Evolutionary conservation across 805 yeast genomes (phyloP), one percentile per base, ranked within the genome.

Genomic region (Zygotorulaspora sp.): DNA sequence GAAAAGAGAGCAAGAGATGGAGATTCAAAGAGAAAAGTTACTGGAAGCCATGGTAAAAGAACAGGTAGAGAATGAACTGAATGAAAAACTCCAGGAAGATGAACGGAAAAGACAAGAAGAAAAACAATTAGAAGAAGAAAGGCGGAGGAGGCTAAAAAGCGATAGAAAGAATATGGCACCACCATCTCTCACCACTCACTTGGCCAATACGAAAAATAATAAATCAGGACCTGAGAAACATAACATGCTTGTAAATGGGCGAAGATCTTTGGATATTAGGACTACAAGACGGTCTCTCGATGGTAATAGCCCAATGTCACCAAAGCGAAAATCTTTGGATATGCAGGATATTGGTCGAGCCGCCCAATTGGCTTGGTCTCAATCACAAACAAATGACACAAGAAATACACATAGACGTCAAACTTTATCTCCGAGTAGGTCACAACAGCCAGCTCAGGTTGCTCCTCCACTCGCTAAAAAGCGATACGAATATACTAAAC

Each of bases 41-140:
- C 38, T 50, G 18, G 61, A 56, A 18, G 29, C 44, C n/a, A 46
- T 48, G 30, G 44, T 58, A 3, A 49, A 55, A 38, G 43, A 52
- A 28, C 56, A 55, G 29, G 52, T 60, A 2, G 52, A 54, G 31
- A 35, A 39, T 5, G 54, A 52, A 32, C 38, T 50, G 45, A 45
- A 36, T 11, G 41, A 40, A 32, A 48, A 45, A 29, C 35, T 52
- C 14, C 38, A 38, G 35, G 48, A 39, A 33, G 54, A 49, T 21
- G 35, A 34, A 18, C 27, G 34, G 29, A 41, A 36, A 32, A 18
- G 30, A 20, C 28, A 14, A 20, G 28, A 43, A 25, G 43, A 30
- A 13, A 33, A 41, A 23, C 29, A 25, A 15, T 40, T 38, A 20
- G 40, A 40, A 14, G 37, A 36, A 13, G 40, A 43, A 19, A 27